phyloP scores from a whole-genome alignment of 768 basidiomycete genomes.

The Hemileccinum impolitum region DNA sequence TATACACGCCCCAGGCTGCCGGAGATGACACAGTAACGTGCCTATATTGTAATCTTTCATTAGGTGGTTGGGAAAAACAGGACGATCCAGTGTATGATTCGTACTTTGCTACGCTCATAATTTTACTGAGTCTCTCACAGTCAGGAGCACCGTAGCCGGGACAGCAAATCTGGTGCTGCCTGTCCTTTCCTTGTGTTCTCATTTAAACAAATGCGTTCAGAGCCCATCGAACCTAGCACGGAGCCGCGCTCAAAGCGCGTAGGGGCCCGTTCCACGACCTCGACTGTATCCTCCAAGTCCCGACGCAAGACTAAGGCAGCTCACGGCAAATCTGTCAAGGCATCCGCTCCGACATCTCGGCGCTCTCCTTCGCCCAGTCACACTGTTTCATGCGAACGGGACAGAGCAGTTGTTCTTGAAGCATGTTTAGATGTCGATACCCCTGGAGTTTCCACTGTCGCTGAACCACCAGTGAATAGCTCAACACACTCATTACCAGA shows the following conservation, averaged over 20 bases:
- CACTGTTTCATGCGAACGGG: neutral
- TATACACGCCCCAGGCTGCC: conserved; percentile 63
- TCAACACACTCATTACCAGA: conserved; percentile 1
- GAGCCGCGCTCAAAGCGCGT: conserved; percentile 18
- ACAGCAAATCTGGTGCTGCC: conserved; percentile 39
- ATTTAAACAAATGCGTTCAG: conserved; percentile 34
- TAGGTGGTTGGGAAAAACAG: conserved; percentile 82
- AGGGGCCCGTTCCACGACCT: conserved; percentile 20
- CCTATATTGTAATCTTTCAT: conserved; percentile 74
- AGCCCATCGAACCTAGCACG: conserved; percentile 20
- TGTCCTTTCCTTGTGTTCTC: conserved; percentile 43
- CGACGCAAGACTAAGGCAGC: conserved; percentile 21
- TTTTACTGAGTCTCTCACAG: conserved; percentile 34
- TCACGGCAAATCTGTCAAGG: conserved; percentile 22
- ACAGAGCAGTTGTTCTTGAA: neutral
- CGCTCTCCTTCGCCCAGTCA: conserved; percentile 14
- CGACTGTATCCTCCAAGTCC: conserved; percentile 19
- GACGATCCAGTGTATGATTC: conserved; percentile 83
- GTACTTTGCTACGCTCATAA: neutral
- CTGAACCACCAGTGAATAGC: neutral
- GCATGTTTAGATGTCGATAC: neutral
- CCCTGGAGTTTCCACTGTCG: neutral
- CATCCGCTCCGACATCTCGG: conserved; percentile 9
- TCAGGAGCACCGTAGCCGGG: conserved; percentile 72
- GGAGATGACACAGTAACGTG: conserved; percentile 84